Base-by-base conservation (phyloP, 192 early-diverging fungal species). In the Irineochytrium annulatum region DNA sequence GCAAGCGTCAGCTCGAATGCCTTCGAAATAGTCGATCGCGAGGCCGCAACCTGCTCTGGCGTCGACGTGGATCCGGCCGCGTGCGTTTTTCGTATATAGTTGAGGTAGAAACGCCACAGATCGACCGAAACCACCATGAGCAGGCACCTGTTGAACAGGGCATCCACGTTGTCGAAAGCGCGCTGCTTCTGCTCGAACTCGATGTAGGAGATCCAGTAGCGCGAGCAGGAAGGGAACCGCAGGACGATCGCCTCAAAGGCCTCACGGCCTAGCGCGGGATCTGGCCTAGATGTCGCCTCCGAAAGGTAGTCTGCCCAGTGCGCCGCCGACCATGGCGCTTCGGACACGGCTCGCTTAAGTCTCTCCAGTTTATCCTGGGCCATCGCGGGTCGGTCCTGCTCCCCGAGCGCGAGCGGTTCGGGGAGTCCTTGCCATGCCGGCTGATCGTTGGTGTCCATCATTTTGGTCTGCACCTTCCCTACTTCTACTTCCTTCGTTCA, bases 1-100 rank as follows among this genome's bases (percentile, higher is more conserved):
- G 86, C 80, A 1, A 98, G 72, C 16, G 92, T 91, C 68, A 88
- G 91, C 65, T 96, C 93, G 73, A 84, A 96, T 16, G 93, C 85
- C 62, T 90, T 86, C 60, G 75, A 73, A 55, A 98, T 85, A 20
- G 83, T 86, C 5, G 62, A 66, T 26, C 86, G 79, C n/a, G 81
- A 68, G 51, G 91, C 88, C 11, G 78, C 74, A 22, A 70, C 67
- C 5, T 66, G 54, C n/a, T 76, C 64, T 11, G 73, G 69, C 29
- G 76, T 39, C 11, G 77, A 76, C 37, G 74, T 71, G 29, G 72
- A 70, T 32, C 76, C 77, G 33, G 27, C 20, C 0, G 77, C 67
- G 69, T 93, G 88, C 44, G 82, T 84, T 41, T 83, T 79, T 41
- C 85, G 80, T 43, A 96, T 87, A 69, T 96, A 94, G 61, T 82